A percentile compares a stretch with the other conserved stretches of the same genome.
Conservation (phyloP, 768 basidiomycete genomes). For the Termitomyces sp. region DNA sequence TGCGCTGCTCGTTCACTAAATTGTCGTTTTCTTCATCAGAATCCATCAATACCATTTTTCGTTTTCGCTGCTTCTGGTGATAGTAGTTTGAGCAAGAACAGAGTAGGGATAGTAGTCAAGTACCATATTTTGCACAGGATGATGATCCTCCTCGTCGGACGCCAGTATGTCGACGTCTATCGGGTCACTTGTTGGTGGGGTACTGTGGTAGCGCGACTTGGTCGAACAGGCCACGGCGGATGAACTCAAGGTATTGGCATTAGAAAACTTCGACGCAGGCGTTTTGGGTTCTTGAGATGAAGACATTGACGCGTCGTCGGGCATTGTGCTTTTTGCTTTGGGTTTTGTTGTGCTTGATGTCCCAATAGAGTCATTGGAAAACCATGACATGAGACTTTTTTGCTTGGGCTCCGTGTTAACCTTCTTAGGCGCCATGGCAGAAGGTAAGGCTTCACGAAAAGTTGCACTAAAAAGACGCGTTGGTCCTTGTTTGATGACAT, state of each 20-base stretch:
- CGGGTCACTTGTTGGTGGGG: conserved; percentile 74
- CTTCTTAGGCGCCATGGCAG: conserved; percentile 37
- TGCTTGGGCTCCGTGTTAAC: conserved; percentile 44
- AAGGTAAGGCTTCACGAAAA: not conserved
- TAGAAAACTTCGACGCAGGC: conserved; percentile 29
- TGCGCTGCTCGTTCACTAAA: conserved; percentile 18
- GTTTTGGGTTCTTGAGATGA: conserved; percentile 32
- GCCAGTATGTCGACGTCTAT: conserved; percentile 72
- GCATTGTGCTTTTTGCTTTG: conserved; percentile 15
- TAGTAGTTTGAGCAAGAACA: not conserved
- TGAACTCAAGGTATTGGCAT: conserved; percentile 26
- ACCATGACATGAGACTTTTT: conserved; percentile 70
- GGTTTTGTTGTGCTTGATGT: conserved; percentile 17
- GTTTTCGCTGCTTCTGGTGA: conserved; percentile 43
- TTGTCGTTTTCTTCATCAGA: conserved; percentile 49
- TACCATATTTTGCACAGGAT: conserved; percentile 16
- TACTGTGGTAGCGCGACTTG: conserved; percentile 49
- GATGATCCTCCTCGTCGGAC: conserved; percentile 38
- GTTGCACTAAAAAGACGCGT: conserved; percentile 20
- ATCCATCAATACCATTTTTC: conserved; percentile 63
- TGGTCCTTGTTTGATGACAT: conserved; percentile 25
- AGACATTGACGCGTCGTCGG: conserved; percentile 25
- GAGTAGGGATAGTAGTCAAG: not conserved
- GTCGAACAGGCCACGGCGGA: conserved; percentile 32
- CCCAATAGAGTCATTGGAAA: conserved; percentile 31